Conservation (phyloP, 345 rosid species). For the Trapa incisa region DNA sequence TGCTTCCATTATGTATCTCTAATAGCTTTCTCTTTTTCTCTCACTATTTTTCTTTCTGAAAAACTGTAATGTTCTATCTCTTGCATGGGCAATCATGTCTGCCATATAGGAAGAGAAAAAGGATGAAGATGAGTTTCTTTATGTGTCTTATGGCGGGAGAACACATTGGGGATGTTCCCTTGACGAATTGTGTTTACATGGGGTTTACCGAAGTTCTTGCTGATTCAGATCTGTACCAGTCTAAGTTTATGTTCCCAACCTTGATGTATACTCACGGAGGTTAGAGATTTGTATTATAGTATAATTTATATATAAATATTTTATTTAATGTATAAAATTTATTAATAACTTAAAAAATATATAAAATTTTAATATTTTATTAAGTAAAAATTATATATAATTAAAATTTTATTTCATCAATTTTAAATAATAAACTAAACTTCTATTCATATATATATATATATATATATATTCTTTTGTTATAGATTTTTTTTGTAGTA, state of each 20-base stretch:
- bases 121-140: slow-evolving; percentile 96
- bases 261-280: slow-evolving; percentile 11
- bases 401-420: no score
- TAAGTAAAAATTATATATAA: no score
- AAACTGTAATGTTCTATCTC: not conserved
- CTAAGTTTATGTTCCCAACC: slow-evolving; percentile 3
- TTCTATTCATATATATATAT: no score
- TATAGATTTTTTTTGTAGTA: no score
- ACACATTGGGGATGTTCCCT: slow-evolving; percentile 30
- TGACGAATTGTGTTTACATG: not conserved
- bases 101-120: slow-evolving; percentile 86
- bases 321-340: no score
- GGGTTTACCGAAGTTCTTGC: not conserved
- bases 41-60: not conserved
- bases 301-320: slow-evolving; percentile 27
- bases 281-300: slow-evolving; percentile 13
- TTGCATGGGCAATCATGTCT: slow-evolving; percentile 63
- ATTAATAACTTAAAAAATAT: no score
- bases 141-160: slow-evolving; percentile 94
- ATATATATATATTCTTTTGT: no score
- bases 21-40: not conserved
- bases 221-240: not conserved
- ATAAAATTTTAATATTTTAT: no score
- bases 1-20: not conserved
- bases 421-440: no score